These are phyloP conservation scores for Actinomortierella ambigua DNA, from an alignment of 371 early-diverging fungal species.

Conservation along the genomic window DNA sequence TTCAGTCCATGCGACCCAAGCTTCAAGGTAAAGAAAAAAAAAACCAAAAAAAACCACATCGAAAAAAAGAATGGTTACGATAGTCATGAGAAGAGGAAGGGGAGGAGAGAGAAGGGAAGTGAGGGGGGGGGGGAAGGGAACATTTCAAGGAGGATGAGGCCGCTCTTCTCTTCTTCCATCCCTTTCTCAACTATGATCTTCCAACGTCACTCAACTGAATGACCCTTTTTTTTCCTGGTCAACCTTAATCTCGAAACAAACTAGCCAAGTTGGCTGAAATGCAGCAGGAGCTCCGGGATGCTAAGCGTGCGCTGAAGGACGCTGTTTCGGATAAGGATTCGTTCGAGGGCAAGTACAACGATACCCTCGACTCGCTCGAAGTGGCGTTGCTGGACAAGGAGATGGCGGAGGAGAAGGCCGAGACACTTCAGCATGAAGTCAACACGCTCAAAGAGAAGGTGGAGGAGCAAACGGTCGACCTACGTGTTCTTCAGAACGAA, in stretches of 20 bases:
- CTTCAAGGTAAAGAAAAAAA: conserved; percentile 56
- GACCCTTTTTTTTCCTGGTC: no score
- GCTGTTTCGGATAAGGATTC: conserved; percentile 60
- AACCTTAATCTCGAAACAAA: neutral
- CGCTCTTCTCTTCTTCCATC: no score
- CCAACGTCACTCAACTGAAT: no score
- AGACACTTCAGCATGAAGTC: conserved; percentile 76
- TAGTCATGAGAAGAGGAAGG: neutral
- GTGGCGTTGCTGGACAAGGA: conserved; percentile 90
- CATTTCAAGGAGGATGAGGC: no score
- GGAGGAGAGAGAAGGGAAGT: no score
- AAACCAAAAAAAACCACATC: no score
- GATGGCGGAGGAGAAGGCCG: conserved; percentile 88
- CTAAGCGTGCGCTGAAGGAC: conserved; percentile 64
- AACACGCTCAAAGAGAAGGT: conserved; percentile 75
- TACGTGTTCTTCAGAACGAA: conserved; percentile 73
- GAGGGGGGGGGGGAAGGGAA: no score
- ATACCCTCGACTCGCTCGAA: conserved; percentile 81
- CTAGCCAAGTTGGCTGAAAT: conserved; percentile 68
- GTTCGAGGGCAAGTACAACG: conserved; percentile 70
- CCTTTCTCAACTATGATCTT: no score
- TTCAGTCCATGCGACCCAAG: conserved; percentile 67
- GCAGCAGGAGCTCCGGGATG: conserved; percentile 75
- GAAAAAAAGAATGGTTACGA: no score
- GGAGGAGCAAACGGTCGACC: conserved; percentile 76